Conservation (phyloP, 345 rosid genomes). For the Eucalyptus erythrocorys region DNA sequence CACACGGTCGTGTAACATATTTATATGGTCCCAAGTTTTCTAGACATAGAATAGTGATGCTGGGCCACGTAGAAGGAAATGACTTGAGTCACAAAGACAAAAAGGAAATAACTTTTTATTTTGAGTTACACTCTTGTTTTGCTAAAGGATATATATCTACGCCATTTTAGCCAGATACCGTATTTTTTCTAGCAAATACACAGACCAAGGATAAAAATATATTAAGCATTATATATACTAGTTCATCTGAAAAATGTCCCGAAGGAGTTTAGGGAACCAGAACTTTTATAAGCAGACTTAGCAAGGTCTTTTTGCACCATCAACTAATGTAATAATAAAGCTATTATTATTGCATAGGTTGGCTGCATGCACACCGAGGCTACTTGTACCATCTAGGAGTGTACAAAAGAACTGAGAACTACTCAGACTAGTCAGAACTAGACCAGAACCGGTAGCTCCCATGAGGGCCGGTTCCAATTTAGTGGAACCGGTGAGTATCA, state of each 20-base stretch:
- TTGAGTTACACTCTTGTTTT: neutral
- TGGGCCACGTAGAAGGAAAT: neutral
- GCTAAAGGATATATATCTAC: neutral
- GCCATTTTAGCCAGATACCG: neutral
- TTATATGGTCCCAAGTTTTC: neutral
- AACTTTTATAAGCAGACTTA: neutral
- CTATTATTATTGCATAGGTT: neutral
- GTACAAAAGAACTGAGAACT: no score
- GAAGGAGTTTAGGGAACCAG: neutral
- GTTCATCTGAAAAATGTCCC: neutral
- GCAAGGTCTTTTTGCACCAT: neutral
- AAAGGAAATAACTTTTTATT: neutral
- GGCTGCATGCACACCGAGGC: rapidly evolving
- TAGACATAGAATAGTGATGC: neutral
- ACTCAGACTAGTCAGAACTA: rapidly evolving
- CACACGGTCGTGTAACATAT: neutral
- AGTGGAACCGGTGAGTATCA: no score
- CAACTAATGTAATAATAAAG: neutral
- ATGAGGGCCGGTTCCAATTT: no score
- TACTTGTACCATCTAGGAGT: neutral
- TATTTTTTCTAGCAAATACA: neutral
- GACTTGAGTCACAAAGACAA: neutral
- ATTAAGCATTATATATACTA: neutral
- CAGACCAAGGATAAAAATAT: neutral
- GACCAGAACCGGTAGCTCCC: no score